These are phyloP conservation scores for Monosporozyma yasuniensis DNA, from an alignment of 805 yeast species.

Conservation along the genomic window DNA sequence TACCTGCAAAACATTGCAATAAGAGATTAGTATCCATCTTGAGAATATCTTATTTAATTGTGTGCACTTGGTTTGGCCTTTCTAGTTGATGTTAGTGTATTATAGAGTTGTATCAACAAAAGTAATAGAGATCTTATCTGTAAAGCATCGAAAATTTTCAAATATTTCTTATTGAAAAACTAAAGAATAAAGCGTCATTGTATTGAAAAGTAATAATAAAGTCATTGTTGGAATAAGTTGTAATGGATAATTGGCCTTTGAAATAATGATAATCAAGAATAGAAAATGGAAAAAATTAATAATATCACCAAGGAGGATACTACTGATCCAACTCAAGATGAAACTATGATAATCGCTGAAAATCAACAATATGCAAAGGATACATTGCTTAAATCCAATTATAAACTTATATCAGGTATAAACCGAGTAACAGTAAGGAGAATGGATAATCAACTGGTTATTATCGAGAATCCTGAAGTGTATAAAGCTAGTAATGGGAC, in stretches of 20 bases:
- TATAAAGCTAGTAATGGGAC: slow-evolving; percentile 84
- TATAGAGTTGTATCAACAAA: not conserved
- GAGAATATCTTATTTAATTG: slow-evolving; percentile 8
- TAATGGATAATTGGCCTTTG: not conserved
- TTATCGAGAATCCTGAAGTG: slow-evolving; percentile 87
- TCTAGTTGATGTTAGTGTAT: not conserved
- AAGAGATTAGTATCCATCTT: slow-evolving; percentile 60
- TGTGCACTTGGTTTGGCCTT: not conserved
- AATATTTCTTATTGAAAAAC: not conserved
- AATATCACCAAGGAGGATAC: too few species aligned
- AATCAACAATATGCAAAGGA: slow-evolving; percentile 1
- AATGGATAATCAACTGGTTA: slow-evolving; percentile 80
- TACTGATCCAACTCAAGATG: not conserved
- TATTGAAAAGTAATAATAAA: not conserved
- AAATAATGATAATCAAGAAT: not conserved
- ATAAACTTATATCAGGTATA: slow-evolving; percentile 80
- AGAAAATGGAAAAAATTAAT: not conserved
- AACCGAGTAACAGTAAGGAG: slow-evolving; percentile 88
- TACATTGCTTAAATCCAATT: slow-evolving; percentile 20
- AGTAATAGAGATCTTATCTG: not conserved
- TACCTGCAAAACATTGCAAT: slow-evolving; percentile 70
- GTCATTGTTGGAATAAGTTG: not conserved
- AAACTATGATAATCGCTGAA: not conserved
- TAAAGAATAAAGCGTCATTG: not conserved
- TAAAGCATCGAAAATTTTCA: not conserved